Conservation (phyloP, 1,139 yeast species). For the Debaryomyces fabryi region DNA sequence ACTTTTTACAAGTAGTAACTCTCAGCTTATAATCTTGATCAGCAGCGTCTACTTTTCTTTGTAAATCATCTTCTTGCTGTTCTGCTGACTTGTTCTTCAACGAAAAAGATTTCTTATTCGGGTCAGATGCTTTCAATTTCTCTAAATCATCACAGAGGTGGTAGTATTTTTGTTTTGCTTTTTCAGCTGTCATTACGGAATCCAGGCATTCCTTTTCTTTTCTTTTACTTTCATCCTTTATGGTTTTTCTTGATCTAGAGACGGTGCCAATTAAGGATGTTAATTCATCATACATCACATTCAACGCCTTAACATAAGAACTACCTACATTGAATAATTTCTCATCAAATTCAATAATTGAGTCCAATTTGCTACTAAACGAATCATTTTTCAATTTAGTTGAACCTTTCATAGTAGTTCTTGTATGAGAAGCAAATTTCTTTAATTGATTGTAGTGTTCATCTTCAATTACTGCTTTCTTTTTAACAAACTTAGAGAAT, state of each 20-base stretch:
- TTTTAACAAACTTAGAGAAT: constrained; percentile 74
- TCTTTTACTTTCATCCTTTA: constrained; percentile 80
- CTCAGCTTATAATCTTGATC: constrained; percentile 83
- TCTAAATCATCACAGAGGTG: constrained; percentile 87
- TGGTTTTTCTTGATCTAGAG: constrained; percentile 67
- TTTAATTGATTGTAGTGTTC: constrained; percentile 75
- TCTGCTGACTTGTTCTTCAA: constrained; percentile 76
- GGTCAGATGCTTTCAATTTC: constrained; percentile 77
- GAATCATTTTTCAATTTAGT: constrained; percentile 66
- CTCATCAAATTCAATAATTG: constrained; percentile 77
- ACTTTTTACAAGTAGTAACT: constrained; percentile 70
- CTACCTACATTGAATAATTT: constrained; percentile 70
- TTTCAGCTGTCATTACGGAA: constrained; percentile 80
- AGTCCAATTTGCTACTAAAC: constrained; percentile 65
- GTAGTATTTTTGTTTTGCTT: constrained; percentile 81
- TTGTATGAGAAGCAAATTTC: constrained; percentile 61
- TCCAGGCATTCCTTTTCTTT: constrained; percentile 85
- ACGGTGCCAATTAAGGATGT: constrained; percentile 71
- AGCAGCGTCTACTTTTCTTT: constrained; percentile 76
- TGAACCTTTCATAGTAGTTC: constrained; percentile 52
- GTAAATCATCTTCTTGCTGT: constrained; percentile 91
- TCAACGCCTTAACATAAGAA: constrained; percentile 77
- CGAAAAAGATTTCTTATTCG: constrained; percentile 78
- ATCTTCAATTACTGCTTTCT: constrained; percentile 77
- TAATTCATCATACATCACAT: constrained; percentile 84